Conservation (phyloP, 192 early-diverging fungal genomes). For the Coemansia sp. region DNA sequence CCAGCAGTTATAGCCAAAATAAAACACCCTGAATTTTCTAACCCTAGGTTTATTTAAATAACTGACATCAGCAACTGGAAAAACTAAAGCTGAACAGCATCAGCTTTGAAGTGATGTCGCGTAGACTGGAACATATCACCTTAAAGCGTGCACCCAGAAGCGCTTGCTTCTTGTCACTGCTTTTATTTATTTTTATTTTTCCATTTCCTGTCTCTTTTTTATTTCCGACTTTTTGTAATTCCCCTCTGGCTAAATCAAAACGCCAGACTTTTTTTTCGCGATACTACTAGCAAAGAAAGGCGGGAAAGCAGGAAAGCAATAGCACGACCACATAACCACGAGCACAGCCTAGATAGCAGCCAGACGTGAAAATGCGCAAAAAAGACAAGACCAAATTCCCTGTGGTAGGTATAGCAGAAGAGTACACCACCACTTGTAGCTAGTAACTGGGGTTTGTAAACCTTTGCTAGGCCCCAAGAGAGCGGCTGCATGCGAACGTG, state of each 20-base stretch:
- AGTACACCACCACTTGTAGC: not conserved
- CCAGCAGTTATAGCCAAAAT: too few species aligned
- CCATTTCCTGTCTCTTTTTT: not conserved
- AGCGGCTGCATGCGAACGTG: too few species aligned
- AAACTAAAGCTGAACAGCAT: too few species aligned
- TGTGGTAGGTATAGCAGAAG: constrained; percentile 64
- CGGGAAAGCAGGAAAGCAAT: not conserved
- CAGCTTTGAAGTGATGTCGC: too few species aligned
- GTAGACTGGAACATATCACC: not conserved
- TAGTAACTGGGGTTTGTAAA: too few species aligned
- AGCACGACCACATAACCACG: not conserved
- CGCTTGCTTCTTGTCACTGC: not conserved
- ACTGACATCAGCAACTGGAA: too few species aligned
- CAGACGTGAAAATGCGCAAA: constrained; percentile 65
- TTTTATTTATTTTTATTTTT: not conserved
- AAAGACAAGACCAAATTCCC: constrained; percentile 94
- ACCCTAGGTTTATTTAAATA: too few species aligned
- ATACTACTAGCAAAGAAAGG: not conserved
- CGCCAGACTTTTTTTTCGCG: not conserved
- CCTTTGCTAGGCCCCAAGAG: too few species aligned
- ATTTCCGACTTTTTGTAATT: not conserved
- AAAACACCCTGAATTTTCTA: too few species aligned
- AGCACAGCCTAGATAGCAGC: not conserved
- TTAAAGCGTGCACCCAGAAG: not conserved
- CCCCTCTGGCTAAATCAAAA: not conserved